phyloP scores from a whole-genome alignment of 345 rosid species.

The Euphorbia tirucalli region DNA sequence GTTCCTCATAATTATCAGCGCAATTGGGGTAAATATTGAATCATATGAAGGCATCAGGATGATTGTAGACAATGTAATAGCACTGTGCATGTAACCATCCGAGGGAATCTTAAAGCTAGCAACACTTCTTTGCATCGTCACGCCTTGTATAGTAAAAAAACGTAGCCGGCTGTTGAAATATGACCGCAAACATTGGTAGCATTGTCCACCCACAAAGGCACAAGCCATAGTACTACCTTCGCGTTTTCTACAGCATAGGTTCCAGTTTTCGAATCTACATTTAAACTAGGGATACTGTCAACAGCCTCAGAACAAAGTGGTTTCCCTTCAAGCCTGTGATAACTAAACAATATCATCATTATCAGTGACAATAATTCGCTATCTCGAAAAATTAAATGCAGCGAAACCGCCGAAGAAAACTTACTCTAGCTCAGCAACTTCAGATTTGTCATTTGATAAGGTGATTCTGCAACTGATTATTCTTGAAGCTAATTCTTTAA shows the following conservation, averaged over 20 bases:
- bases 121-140: slow-evolving; percentile 70
- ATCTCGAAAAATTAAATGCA: too few species aligned
- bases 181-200: slow-evolving; percentile 84
- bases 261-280: slow-evolving; percentile 20
- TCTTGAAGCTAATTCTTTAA: slow-evolving; percentile 37
- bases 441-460: slow-evolving; percentile 37
- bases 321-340: slow-evolving; percentile 65
- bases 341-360: background rate
- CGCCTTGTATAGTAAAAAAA: slow-evolving; percentile 90
- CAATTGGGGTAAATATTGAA: slow-evolving; percentile 52
- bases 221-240: slow-evolving; percentile 46
- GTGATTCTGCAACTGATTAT: too few species aligned
- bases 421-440: slow-evolving; percentile 71
- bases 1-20: slow-evolving; percentile 35
- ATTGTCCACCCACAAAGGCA: slow-evolving; percentile 90
- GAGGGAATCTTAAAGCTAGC: slow-evolving; percentile 91
- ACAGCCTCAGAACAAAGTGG: slow-evolving; percentile 54
- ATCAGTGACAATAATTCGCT: too few species aligned
- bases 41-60: slow-evolving; percentile 83
- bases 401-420: slow-evolving; percentile 27
- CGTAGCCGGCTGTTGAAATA: slow-evolving; percentile 86
- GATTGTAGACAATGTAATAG: slow-evolving; percentile 78
- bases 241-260: slow-evolving; percentile 36
- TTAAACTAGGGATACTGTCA: slow-evolving; percentile 7
- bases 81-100: slow-evolving; percentile 80